Evolutionary conservation across 176 grass and related monocot genomes (phyloP), one percentile per base, ranked within the genome.

Genomic region (Carex kokanica): DNA sequence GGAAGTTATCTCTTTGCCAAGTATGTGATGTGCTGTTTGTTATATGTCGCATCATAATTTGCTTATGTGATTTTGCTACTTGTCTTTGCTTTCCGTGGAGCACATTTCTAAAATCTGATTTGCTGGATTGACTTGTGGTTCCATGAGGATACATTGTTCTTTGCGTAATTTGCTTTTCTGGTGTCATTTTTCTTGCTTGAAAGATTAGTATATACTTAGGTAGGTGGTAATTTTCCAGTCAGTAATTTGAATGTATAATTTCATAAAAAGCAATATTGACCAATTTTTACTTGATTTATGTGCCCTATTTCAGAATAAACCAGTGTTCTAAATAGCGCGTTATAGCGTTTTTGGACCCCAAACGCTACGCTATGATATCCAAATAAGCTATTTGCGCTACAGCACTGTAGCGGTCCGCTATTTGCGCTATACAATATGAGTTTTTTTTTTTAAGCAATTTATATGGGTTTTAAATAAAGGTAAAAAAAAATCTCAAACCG

Each of bases 41-140:
- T 75, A 53, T 53, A 13, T 75, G 5, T 75, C 1, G 3, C 69
- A 43, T 70, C 69, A 75, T 52, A 75, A 8, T 75, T 73, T 73
- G 38, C 41, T 47, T 51, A 5, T 53, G 47, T 75, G 20, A 12
- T 24, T 49, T 73, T 71, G 9, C 38, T 45, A 23, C 18, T 51
- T 5, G 20, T 24, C 21, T 25, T 21, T 7, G 43, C 71, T 75
- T 75, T 25, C 12, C 45, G 1, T 53, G 20, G 12, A 52, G 71
- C 52, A 53, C 23, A 54, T 54, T 15, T 29, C 23, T 53, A 54
- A 75, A 54, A 54, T 75, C 6, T 54, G 73, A 55, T 31, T 77
- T 77, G 73, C 31, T 77, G 21, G 49, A 55, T 55, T 54, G 73
- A 77, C 24, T 77, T 77, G 73, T 77, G 55, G 73, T 77, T 77